Percentiles rank a stretch among this genome's conserved stretches.
These are phyloP conservation scores for Exophiala bonariae DNA, from an alignment of 2,329 filamentous ascomycete species.

Conservation along the genomic window DNA sequence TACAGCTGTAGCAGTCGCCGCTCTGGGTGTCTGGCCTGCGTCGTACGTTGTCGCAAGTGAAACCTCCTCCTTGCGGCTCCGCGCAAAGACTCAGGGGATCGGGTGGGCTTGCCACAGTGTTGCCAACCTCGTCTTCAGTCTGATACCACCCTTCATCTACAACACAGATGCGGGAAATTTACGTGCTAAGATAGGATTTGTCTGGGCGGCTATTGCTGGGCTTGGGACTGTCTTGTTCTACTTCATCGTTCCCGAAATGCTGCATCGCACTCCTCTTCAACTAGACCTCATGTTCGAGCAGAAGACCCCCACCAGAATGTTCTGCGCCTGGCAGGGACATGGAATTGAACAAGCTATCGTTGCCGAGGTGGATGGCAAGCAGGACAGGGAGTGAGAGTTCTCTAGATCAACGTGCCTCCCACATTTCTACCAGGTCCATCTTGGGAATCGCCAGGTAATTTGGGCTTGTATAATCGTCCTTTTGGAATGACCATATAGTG, in stretches of 20 bases:
- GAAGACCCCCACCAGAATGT: conserved; percentile 27
- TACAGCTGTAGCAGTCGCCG: conserved; percentile 42
- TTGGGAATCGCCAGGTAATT: too few relatives aligned
- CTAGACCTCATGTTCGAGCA: conserved; percentile 46
- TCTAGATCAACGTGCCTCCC: too few relatives aligned
- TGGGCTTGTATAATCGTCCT: too few relatives aligned
- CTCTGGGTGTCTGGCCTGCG: conserved; percentile 37
- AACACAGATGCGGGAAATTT: conserved; percentile 47
- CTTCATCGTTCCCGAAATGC: conserved; percentile 55
- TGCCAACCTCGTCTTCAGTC: conserved; percentile 43
- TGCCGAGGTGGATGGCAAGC: too few relatives aligned
- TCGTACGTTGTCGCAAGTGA: conserved; percentile 39
- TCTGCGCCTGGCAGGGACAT: conserved; percentile 25
- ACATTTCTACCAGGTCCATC: too few relatives aligned
- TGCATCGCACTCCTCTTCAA: conserved; percentile 47
- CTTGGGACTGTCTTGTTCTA: conserved; percentile 39
- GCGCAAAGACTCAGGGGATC: conserved; percentile 39
- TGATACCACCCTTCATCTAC: conserved; percentile 54
- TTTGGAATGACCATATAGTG: too few relatives aligned
- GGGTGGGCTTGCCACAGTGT: conserved; percentile 45
- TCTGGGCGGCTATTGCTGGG: conserved; percentile 38
- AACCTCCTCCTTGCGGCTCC: conserved; percentile 37
- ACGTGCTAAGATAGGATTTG: conserved; percentile 43
- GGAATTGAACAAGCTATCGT: too few relatives aligned
- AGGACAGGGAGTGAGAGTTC: too few relatives aligned